Evolutionary conservation across 2,329 filamentous ascomycete genomes (phyloP).

Genomic region (Lecanosticta acicola): DNA sequence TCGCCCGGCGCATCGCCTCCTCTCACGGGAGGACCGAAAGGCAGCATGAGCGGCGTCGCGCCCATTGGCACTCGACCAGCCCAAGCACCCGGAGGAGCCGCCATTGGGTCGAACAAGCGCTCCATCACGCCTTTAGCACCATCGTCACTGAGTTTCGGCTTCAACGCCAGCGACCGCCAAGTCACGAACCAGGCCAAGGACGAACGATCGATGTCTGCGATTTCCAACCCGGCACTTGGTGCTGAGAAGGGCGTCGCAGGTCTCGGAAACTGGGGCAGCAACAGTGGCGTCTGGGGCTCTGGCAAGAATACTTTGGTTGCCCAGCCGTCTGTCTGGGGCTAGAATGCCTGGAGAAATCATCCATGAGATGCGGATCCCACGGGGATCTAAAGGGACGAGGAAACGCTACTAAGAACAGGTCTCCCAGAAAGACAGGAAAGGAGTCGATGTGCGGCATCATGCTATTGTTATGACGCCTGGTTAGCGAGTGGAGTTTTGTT

Average conservation of each 20-base stretch:
- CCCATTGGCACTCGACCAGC: constrained; percentile 88
- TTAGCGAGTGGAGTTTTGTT: not conserved
- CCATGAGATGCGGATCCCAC: too few species aligned
- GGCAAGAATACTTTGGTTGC: constrained; percentile 70
- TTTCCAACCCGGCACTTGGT: constrained; percentile 50
- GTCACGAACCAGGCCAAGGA: constrained; percentile 46
- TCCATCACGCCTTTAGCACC: constrained; percentile 77
- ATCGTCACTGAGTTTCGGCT: constrained; percentile 77
- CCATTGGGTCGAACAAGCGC: constrained; percentile 65
- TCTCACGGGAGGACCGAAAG: constrained; percentile 53
- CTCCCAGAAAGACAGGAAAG: not conserved
- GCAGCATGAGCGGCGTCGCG: constrained; percentile 62
- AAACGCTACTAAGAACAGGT: not conserved
- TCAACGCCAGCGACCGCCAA: constrained; percentile 50
- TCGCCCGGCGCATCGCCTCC: constrained; percentile 80
- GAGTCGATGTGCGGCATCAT: not conserved
- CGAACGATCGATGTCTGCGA: constrained; percentile 53
- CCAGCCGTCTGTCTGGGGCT: constrained; percentile 93
- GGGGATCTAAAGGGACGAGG: too few species aligned
- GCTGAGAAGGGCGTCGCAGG: constrained; percentile 40
- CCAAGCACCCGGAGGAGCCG: constrained; percentile 50
- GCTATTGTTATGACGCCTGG: not conserved
- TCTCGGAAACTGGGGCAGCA: constrained; percentile 67
- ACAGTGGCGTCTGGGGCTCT: constrained; percentile 77
- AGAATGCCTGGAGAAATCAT: constrained; percentile 28